Percentiles rank a stretch among this genome's conserved stretches.
These are phyloP conservation scores for Backusella sp. DNA, from an alignment of 192 early-diverging fungal species.

Conservation along the genomic window DNA sequence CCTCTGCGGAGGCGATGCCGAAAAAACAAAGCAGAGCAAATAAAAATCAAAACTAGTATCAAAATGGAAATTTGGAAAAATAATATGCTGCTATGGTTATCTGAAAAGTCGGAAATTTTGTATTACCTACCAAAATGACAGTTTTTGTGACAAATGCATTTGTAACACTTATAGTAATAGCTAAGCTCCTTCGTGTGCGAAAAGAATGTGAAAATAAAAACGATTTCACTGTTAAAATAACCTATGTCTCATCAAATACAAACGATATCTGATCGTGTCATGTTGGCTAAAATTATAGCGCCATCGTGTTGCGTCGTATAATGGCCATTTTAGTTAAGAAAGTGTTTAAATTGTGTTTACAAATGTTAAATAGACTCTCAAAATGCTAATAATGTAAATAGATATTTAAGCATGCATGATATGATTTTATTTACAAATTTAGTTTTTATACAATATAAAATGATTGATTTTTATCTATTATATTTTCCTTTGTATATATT, in stretches of 20 bases:
- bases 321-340: not conserved
- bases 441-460: not conserved
- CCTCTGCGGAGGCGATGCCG: not conserved
- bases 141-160: not conserved
- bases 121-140: not conserved
- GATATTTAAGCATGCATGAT: not conserved
- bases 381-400: not conserved
- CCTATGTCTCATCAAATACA: not conserved
- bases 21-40: not conserved
- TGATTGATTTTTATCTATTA: not conserved
- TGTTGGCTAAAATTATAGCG: no score
- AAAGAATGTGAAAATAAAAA: conserved; percentile 1
- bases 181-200: not conserved
- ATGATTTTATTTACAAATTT: not conserved
- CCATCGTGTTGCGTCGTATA: not conserved
- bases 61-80: not conserved
- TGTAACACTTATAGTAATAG: not conserved
- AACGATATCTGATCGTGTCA: not conserved
- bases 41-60: not conserved
- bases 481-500: not conserved
- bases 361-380: not conserved
- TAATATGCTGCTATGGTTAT: not conserved
- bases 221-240: not conserved
- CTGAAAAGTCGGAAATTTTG: not conserved
- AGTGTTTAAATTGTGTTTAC: not conserved